Evolutionary conservation across 179 eudicot species (phyloP), one percentile per base, ranked within the genome.

Genomic region (Patellifolia procumbens): DNA sequence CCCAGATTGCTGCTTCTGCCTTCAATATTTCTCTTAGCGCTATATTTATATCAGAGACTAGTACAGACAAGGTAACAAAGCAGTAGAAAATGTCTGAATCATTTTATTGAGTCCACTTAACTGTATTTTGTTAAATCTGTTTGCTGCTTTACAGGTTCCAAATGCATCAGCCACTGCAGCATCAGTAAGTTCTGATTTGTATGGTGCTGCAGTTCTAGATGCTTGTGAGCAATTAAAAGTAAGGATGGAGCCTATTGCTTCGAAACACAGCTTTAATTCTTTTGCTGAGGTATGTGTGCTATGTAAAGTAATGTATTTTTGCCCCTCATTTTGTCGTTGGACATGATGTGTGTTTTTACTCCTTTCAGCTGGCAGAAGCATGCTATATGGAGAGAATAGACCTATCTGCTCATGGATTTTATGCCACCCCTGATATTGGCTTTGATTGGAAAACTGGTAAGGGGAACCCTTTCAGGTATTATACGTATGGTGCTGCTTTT

Each of bases 151-250:
- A 68, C 70, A 92, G 98, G 97, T 95, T 60, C 99, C 99, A 56
- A 95, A 95, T 87, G 84, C 99, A 74, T 91, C 99, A 20, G 97
- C 99, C 63, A 92, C 99, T 45, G 97, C 97, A 64, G 97, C 97
- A 80, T 95, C 99, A 53, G 97, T 95, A 60, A 95, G 99, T 81
- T 95, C 99, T 78, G 99, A 95, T 81, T 76, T 92, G 84, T 95
- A 95, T 66, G 99, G 99, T 31, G 97, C 97, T 74, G 97, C 97
- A 74, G 99, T 95, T 71, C 81, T 92, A 61, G 95, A 92, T 90
- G 97, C 99, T 26, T 92, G 99, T 74, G 90, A 91, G 77, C 99
- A 95, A 84, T 83, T 92, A 72, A 91, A 87, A 83, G 87, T 88
- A 73, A 85, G 97, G 71, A 95, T 96, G 98, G 90, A 88, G 76